phyloP scores from a whole-genome alignment of 768 basidiomycete genomes.

The Cystobasidium onofrii region DNA sequence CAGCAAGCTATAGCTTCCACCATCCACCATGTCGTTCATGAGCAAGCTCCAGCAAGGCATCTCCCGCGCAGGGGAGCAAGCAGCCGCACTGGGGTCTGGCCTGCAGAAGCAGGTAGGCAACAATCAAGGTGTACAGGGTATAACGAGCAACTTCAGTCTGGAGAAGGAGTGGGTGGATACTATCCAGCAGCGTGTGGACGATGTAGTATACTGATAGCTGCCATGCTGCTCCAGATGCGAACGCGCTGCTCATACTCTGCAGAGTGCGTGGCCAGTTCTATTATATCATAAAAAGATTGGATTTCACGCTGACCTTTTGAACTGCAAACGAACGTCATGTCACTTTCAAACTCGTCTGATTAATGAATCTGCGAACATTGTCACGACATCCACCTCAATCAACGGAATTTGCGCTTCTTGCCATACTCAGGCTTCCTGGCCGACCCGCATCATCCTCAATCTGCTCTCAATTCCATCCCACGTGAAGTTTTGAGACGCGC shows the following conservation, averaged over 20 bases:
- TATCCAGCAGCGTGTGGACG: background rate
- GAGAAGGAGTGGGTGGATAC: slow-evolving; percentile 25
- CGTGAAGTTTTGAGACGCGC: slow-evolving; percentile 83
- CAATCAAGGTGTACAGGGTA: background rate
- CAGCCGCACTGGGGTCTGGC: background rate
- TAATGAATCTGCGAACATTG: no score
- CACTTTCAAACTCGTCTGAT: no score
- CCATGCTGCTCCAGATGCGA: slow-evolving; percentile 5
- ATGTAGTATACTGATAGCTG: background rate
- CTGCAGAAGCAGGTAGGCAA: slow-evolving; percentile 20
- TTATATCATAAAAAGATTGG: no score
- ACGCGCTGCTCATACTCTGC: slow-evolving; percentile 1
- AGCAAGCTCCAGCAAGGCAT: slow-evolving; percentile 22
- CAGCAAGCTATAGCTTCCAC: background rate
- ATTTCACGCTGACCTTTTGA: background rate
- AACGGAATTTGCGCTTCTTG: no score
- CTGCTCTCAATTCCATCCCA: slow-evolving; percentile 86
- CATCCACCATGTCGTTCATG: slow-evolving; percentile 18
- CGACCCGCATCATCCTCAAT: slow-evolving; percentile 74
- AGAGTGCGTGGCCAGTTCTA: slow-evolving; percentile 11
- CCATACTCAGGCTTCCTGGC: slow-evolving; percentile 51
- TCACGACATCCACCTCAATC: no score
- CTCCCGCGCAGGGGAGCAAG: slow-evolving; percentile 2
- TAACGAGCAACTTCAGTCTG: slow-evolving; percentile 8
- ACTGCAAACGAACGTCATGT: no score